A percentile compares a stretch with the other conserved stretches of the same genome.
Conservation (phyloP, 352 stramenopile species). For the Globisporangium cylindrosporum region DNA sequence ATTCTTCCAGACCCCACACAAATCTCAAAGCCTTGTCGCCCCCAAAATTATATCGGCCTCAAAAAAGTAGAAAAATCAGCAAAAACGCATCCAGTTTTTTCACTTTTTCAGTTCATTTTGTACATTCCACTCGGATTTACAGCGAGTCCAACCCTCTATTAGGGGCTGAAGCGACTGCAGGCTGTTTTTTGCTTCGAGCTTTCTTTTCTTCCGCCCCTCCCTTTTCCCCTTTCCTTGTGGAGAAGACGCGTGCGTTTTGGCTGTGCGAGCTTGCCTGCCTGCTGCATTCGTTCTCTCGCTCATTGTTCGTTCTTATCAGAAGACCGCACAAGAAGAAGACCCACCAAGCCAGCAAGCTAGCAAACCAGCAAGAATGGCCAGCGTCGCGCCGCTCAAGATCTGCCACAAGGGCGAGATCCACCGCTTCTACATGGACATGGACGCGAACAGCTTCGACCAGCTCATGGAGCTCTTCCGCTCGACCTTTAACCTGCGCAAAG, state of each 20-base stretch:
- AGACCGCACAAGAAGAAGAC: neutral
- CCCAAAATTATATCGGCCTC: neutral
- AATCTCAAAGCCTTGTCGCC: neutral
- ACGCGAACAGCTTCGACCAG: conserved; percentile 36
- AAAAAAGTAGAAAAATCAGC: neutral
- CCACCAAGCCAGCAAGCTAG: neutral
- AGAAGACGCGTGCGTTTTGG: conserved; percentile 3
- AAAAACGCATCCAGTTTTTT: neutral
- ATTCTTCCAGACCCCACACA: neutral
- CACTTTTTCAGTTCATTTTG: neutral
- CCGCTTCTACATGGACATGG: conserved; percentile 71
- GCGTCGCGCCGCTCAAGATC: conserved; percentile 73
- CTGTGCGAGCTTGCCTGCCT: neutral
- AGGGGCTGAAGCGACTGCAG: conserved; percentile 7
- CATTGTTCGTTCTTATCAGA: conserved; percentile 27
- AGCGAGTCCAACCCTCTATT: conserved; percentile 13
- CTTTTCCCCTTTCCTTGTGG: neutral
- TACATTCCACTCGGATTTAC: neutral
- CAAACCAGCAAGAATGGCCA: conserved; percentile 32
- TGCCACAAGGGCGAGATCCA: conserved; percentile 83
- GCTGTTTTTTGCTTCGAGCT: neutral
- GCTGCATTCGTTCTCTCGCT: conserved; percentile 12
- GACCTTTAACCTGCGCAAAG: conserved; percentile 50
- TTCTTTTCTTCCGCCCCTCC: conserved; percentile 8
- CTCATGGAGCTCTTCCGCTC: conserved; percentile 55